Base-by-base conservation (phyloP, 306 rosid species). In the Datisca glomerata region DNA sequence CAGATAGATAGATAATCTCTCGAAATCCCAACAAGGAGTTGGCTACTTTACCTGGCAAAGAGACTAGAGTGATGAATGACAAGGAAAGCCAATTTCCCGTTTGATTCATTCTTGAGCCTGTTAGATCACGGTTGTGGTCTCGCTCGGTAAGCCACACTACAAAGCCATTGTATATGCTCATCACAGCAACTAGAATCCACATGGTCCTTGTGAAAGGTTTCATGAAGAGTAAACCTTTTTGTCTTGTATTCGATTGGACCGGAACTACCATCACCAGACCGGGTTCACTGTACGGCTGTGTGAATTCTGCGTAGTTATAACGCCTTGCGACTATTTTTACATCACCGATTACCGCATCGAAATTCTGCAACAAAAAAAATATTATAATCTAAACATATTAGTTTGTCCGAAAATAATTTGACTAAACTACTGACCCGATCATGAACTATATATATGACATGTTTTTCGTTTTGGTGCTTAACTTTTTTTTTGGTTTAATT, bases 211-310 rank as follows among this genome's bases (percentile, higher is more conserved):
- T 76, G 36, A 64, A 71, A 22, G 84, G 79, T 56, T 54, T 71
- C 52, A 67, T 17, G 47, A 76, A 68, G 24, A 76, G 19, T 60
- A 61, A 64, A 12, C 56, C 60, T 46, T 36, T 64, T 3, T 57
- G 38, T 12, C 19, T 24, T 14, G 39, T 7, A 22, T 53, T 50
- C 41, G 66, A 45, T 43, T 14, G 55, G 45, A 59, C 31, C 0
- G 64, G 73, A 20, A 64, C 79, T 23, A 76, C 27, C 85, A 71
- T 76, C 50, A 46, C 55, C 41, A 76, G 45, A 28, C 76, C 79
- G 7, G 71, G 41, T 50, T 71, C 68, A 12, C 68, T 49, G 64
- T 64, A 71, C 6, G 80, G 76, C 12, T 25, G 55, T 12, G 76
- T 53, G 56, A 68, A 68, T 28, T 68, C 76, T 22, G 68, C 79